Percentiles rank a stretch among this genome's conserved stretches.
These are phyloP conservation scores for Plasmopara halstedii DNA, from an alignment of 352 stramenopile genomes.

Conservation along the genomic window DNA sequence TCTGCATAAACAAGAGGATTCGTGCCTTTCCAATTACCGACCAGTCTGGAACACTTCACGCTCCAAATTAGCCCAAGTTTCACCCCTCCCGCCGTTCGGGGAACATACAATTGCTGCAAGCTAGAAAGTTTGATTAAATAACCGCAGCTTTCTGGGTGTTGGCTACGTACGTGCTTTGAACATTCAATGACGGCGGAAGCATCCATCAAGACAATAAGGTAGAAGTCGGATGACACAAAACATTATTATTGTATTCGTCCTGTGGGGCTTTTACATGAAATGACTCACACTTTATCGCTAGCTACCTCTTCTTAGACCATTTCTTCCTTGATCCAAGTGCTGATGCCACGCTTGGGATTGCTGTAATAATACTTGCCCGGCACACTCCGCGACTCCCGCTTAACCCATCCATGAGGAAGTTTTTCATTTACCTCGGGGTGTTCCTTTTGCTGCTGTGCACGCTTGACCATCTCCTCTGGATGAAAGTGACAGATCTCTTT, in stretches of 20 bases:
- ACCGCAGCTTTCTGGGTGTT: too few relatives aligned
- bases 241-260: background rate
- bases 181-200: too few relatives aligned
- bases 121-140: conserved; percentile 1
- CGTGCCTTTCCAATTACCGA: conserved; percentile 2
- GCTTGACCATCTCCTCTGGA: conserved; percentile 84
- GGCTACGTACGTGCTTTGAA: too few relatives aligned
- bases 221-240: background rate
- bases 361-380: conserved; percentile 87
- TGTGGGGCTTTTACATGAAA: conserved; percentile 23
- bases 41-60: conserved; percentile 1
- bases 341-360: conserved; percentile 84
- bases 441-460: conserved; percentile 63
- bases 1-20: conserved; percentile 10
- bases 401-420: conserved; percentile 76
- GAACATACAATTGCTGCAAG: conserved; percentile 3
- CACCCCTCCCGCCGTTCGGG: background rate
- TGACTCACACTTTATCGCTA: conserved; percentile 9
- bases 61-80: background rate
- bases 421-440: conserved; percentile 65
- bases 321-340: conserved; percentile 85
- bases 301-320: conserved; percentile 43
- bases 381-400: conserved; percentile 78
- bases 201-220: background rate
- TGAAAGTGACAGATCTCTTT: conserved; percentile 88